Percentiles rank a stretch among this genome's conserved stretches.
These are phyloP conservation scores for Suhomyces guaymorum DNA, from an alignment of 1,139 yeast genomes.

Conservation along the genomic window DNA sequence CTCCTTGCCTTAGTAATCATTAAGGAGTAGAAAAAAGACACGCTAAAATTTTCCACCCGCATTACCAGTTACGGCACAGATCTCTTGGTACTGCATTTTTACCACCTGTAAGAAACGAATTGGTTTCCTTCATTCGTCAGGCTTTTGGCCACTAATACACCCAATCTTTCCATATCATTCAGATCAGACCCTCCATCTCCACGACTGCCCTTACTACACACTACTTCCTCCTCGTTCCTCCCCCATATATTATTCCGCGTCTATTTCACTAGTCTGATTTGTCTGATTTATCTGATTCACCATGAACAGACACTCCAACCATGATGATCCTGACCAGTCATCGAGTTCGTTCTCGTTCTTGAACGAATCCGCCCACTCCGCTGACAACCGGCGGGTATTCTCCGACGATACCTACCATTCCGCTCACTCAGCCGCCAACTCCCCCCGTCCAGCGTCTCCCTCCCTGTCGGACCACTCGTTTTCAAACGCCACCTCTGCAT, in stretches of 20 bases:
- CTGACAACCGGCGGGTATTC: conserved; percentile 4
- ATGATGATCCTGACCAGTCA: background rate
- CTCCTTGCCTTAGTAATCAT: conserved; percentile 2
- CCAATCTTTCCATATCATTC: too few relatives aligned
- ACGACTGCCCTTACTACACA: background rate
- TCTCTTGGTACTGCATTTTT: background rate
- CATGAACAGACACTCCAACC: conserved; percentile 1
- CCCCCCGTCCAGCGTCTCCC: conserved; percentile 7
- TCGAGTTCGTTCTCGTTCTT: conserved; percentile 12
- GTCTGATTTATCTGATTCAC: too few relatives aligned
- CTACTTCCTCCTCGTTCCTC: background rate
- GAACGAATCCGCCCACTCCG: conserved; percentile 3
- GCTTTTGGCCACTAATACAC: background rate
- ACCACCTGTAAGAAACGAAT: background rate
- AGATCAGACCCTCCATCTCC: too few relatives aligned
- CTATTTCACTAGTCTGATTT: too few relatives aligned
- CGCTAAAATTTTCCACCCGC: conserved; percentile 11
- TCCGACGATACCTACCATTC: conserved; percentile 9
- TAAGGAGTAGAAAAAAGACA: conserved; percentile 11
- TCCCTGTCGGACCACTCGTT: conserved; percentile 5
- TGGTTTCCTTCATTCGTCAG: background rate
- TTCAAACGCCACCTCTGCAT: conserved; percentile 14
- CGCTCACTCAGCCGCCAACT: conserved; percentile 3
- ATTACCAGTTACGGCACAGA: background rate
- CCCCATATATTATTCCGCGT: too few relatives aligned